phyloP scores from a whole-genome alignment of 2,329 filamentous ascomycete genomes.

The Trichoderma atroviride region DNA sequence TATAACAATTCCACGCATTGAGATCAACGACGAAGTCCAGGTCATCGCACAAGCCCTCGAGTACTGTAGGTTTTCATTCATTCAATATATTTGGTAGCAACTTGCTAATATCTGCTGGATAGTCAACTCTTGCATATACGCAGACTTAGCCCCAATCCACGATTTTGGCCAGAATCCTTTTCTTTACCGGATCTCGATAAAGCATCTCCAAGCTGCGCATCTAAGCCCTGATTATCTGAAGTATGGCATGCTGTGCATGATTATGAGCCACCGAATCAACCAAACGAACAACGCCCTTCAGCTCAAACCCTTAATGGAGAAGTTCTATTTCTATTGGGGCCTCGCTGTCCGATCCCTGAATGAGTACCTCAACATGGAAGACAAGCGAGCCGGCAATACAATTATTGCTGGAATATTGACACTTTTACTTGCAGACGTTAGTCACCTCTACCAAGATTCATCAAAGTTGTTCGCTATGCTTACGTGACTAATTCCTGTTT shows the following conservation, averaged over 20 bases:
- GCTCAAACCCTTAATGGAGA: neutral
- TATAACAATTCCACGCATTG: neutral
- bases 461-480: neutral
- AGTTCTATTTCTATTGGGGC: constrained; percentile 11
- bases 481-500: neutral
- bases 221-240: constrained; percentile 7
- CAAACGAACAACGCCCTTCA: neutral
- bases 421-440: constrained; percentile 3
- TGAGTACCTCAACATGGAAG: constrained; percentile 2
- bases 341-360: constrained; percentile 7
- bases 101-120: neutral
- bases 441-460: neutral
- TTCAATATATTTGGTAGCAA: neutral
- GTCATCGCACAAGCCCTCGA: neutral
- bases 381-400: neutral
- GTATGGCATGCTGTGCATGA: constrained; percentile 9
- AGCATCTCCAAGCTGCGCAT: neutral
- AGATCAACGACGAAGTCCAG: neutral
- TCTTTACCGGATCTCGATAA: neutral
- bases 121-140: constrained; percentile 17
- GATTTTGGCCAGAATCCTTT: constrained; percentile 3
- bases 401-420: constrained; percentile 11
- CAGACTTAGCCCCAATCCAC: neutral
- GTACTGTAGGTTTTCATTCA: neutral
- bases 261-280: neutral